These are phyloP conservation scores for Periconia sp. DNA, from an alignment of 2,329 filamentous ascomycete species.

Conservation along the genomic window DNA sequence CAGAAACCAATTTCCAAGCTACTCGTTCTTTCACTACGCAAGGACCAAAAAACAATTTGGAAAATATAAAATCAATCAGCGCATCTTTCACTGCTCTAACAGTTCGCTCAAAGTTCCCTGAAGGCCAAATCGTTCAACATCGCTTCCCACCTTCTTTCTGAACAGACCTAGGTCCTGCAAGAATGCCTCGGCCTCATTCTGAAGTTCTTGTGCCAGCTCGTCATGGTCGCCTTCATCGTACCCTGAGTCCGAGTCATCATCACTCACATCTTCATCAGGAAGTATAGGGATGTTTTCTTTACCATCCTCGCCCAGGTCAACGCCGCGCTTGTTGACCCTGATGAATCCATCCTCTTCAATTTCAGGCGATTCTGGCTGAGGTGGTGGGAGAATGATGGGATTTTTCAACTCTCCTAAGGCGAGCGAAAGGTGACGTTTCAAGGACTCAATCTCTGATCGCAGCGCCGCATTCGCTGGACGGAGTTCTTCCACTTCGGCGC, in stretches of 20 bases:
- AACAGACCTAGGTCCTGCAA: constrained; percentile 79
- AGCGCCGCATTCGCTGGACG: constrained; percentile 60
- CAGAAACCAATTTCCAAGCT: background rate
- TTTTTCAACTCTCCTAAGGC: constrained; percentile 86
- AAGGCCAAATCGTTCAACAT: constrained; percentile 65
- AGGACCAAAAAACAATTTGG: background rate
- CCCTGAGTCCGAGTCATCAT: constrained; percentile 49
- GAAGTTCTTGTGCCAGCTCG: constrained; percentile 63
- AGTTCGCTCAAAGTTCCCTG: constrained; percentile 25
- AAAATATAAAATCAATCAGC: background rate
- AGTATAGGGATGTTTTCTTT: constrained; percentile 26
- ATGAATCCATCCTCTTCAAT: constrained; percentile 36
- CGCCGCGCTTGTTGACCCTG: constrained; percentile 12
- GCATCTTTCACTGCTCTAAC: constrained; percentile 10
- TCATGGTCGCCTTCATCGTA: constrained; percentile 63
- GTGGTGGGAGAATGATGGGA: constrained; percentile 68
- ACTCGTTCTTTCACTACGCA: background rate
- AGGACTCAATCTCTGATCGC: constrained; percentile 73
- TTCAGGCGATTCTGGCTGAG: constrained; percentile 29
- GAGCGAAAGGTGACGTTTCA: constrained; percentile 84
- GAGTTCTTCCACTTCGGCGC: constrained; percentile 51
- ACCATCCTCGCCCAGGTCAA: constrained; percentile 21
- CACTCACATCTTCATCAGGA: constrained; percentile 36
- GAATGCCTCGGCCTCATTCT: constrained; percentile 82
- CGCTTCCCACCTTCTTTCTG: constrained; percentile 82